These are phyloP conservation scores for Obba rivulosa DNA, from an alignment of 768 basidiomycete species.

Conservation along the genomic window DNA sequence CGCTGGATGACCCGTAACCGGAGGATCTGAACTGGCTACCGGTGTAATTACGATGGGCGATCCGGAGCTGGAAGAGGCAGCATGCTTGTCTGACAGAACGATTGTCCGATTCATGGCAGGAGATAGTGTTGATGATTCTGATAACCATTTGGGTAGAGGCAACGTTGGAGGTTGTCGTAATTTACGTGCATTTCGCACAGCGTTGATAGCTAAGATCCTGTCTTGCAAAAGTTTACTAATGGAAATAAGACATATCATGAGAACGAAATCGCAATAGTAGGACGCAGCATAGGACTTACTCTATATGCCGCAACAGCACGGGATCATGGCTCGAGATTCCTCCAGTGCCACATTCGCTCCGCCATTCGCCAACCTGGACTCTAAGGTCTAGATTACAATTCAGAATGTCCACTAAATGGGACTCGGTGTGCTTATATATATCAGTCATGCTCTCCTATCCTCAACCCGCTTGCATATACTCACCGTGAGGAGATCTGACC, in stretches of 20 bases:
- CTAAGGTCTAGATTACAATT: background rate
- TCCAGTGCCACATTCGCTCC: background rate
- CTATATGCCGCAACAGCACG: background rate
- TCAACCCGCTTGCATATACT: background rate
- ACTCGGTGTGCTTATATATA: background rate
- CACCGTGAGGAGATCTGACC: constrained; percentile 1
- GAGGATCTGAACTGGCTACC: no score
- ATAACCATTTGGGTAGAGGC: background rate
- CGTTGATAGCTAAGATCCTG: background rate
- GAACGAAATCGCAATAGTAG: background rate
- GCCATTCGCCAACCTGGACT: background rate
- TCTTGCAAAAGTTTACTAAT: constrained; percentile 8
- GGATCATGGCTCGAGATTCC: background rate
- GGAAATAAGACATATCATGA: background rate
- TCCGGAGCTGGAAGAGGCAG: background rate
- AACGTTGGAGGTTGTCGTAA: constrained; percentile 3
- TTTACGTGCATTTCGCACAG: constrained; percentile 1
- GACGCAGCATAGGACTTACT: background rate
- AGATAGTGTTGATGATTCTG: background rate
- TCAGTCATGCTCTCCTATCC: no score
- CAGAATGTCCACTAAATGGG: background rate
- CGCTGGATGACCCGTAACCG: no score
- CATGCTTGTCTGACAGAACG: background rate
- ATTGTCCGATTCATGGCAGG: background rate
- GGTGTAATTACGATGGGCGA: no score